Conservation (phyloP, 1,284 basidiomycete genomes). For the Moniliella sp. region DNA sequence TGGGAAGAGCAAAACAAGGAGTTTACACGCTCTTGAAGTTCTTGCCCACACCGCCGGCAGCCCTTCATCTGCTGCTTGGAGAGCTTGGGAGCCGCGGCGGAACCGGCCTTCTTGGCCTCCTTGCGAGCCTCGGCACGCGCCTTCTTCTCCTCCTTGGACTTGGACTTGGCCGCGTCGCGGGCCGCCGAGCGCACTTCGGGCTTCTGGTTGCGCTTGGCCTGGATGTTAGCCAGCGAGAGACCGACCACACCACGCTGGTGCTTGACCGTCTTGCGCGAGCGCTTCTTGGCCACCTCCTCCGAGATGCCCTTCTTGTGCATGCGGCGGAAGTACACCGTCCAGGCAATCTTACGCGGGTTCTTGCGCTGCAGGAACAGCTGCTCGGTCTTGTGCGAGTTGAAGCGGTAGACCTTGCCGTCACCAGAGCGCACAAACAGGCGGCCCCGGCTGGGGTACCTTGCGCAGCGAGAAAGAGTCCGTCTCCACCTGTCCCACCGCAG, state of each 20-base stretch:
- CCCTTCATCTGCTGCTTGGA: slow-evolving; percentile 87
- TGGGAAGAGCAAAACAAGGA: no score
- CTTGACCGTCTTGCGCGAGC: slow-evolving; percentile 87
- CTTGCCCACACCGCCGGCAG: no score
- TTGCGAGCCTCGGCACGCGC: slow-evolving; percentile 32
- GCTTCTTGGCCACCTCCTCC: slow-evolving; percentile 96
- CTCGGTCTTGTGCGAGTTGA: slow-evolving; percentile 42
- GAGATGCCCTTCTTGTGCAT: slow-evolving; percentile 99
- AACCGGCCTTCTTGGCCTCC: slow-evolving; percentile 36
- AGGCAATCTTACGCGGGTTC: slow-evolving; percentile 98
- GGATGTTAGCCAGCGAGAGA: slow-evolving; percentile 72
- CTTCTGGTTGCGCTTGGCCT: slow-evolving; percentile 55
- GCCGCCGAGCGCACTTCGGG: slow-evolving; percentile 61
- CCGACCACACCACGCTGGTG: slow-evolving; percentile 95
- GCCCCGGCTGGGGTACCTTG: slow-evolving; percentile 31
- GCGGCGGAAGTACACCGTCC: slow-evolving; percentile 86
- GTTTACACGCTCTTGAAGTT: no score
- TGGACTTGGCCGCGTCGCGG: slow-evolving; percentile 72
- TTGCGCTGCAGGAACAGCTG: slow-evolving; percentile 98
- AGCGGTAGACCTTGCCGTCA: slow-evolving; percentile 35
- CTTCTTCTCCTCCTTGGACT: slow-evolving; percentile 75
- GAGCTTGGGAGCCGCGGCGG: slow-evolving; percentile 46
- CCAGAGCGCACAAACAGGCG: slow-evolving; percentile 31
- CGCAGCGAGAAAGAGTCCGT: slow-evolving; percentile 31
- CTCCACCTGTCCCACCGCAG: no score